Evolutionary conservation across 805 yeast species (phyloP).

Genomic region (Lachancea lanzarotensis): DNA sequence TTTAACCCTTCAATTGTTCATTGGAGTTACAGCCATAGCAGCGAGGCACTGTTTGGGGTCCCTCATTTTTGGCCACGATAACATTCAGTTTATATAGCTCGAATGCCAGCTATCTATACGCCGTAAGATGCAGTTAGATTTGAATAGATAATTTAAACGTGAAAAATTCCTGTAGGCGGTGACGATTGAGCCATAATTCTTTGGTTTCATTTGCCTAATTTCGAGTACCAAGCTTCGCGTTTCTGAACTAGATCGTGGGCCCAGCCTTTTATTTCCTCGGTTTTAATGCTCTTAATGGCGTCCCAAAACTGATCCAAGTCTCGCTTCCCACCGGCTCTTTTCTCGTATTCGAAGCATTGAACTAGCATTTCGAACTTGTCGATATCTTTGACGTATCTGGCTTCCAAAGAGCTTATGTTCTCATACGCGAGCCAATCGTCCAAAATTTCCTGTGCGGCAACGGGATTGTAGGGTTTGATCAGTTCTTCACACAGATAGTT

Average conservation of each 20-base stretch:
- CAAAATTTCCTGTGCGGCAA: constrained; percentile 56
- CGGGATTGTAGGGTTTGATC: constrained; percentile 55
- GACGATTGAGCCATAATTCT: no score
- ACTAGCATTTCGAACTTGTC: constrained; percentile 85
- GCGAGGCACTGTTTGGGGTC: constrained; percentile 82
- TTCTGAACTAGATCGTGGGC: constrained; percentile 51
- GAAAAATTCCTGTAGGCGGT: no score
- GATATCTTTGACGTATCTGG: constrained; percentile 85
- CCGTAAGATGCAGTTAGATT: neutral
- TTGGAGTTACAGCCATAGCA: constrained; percentile 61
- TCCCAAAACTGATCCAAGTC: constrained; percentile 64
- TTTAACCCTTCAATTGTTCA: constrained; percentile 51
- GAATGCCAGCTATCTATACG: neutral
- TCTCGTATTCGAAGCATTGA: constrained; percentile 82
- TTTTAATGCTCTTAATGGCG: constrained; percentile 57
- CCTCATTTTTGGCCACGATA: constrained; percentile 83
- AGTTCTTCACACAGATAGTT: constrained; percentile 52
- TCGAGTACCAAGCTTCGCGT: constrained; percentile 39
- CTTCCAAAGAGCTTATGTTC: constrained; percentile 72
- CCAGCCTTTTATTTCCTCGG: constrained; percentile 63
- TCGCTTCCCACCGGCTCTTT: constrained; percentile 46
- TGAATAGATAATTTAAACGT: neutral
- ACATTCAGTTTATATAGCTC: constrained; percentile 38
- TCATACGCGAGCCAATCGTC: constrained; percentile 88
- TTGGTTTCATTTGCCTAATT: neutral